Evolutionary conservation across 441 rosid genomes (phyloP).

Genomic region (Gossypium lobatum): DNA sequence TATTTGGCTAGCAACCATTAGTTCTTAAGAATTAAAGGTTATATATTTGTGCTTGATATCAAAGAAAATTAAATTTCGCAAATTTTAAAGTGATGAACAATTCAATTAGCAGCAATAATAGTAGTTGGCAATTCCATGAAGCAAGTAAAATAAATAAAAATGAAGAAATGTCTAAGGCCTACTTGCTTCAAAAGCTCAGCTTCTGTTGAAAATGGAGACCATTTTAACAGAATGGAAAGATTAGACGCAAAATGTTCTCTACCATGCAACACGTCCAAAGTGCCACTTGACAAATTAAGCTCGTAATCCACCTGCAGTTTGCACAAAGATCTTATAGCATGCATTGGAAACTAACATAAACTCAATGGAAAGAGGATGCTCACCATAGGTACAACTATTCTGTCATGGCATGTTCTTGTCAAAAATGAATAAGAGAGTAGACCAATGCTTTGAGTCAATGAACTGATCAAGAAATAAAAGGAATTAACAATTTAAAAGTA

Average conservation of each 20-base stretch:
- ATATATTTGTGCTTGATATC: background rate
- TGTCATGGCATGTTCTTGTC: constrained; percentile 61
- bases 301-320: constrained; percentile 76
- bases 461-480: constrained; percentile 35
- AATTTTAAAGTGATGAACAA: background rate
- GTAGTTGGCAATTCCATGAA: background rate
- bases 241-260: constrained; percentile 51
- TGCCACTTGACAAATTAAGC: constrained; percentile 35
- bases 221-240: constrained; percentile 62
- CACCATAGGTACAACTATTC: constrained; percentile 94
- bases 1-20: background rate
- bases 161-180: constrained; percentile 18
- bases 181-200: constrained; percentile 85
- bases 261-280: constrained; percentile 34
- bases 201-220: constrained; percentile 93
- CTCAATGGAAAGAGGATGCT: constrained; percentile 26
- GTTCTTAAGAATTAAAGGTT: background rate
- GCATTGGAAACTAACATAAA: constrained; percentile 10
- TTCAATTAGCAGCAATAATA: background rate
- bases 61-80: background rate
- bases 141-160: background rate
- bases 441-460: constrained; percentile 73
- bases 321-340: constrained; percentile 15
- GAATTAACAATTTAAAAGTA: background rate
- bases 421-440: constrained; percentile 88